Evolutionary conservation across 768 basidiomycete genomes (phyloP), one percentile per base, ranked within the genome.

Genomic region (Strobilomyces confusus): DNA sequence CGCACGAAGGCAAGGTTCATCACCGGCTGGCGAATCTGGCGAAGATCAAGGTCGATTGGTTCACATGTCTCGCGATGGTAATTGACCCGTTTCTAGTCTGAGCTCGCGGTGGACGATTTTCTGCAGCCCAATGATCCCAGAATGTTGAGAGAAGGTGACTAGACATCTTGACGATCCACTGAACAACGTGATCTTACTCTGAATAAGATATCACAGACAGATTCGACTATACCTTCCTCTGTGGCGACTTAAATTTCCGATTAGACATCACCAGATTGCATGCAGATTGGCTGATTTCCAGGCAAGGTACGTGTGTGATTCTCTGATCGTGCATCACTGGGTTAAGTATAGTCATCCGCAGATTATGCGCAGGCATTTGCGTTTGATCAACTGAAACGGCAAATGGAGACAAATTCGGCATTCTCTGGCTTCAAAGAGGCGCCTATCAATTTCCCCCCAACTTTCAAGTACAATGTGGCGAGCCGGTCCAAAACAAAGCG

Each of bases 221-320:
- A 59, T 97, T 94, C 62, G 95, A 98, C 66, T 86, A 86, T 55
- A 82, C 88, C 0, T 97, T 95, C 67, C 77, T 95, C 41, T 90
- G 83, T 60, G 95, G 94, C 4, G 95, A 97, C 67, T 80, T 94
- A 44, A 98, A 95, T 69, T 97, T 97, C 64, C 80, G 95, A 32
- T 72, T 97, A 45, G 86, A 95, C 58, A 82, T 97, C 42, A 87
- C 93, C 7, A 80, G 95, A 17, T 71, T 95, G 13, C 95, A 98
- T 64, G 94, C 94, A 5, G 95, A 98, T 69, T 97, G 94, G 93
- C 74, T 98, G 4, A 84, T 95, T 54, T 82, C 89, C 23, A 81
- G 83, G 33, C 84, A 85, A 75, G 89, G 89, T 89, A 57, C 36
- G 70, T 56, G 9, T 48, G 9, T 32, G 32, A 42, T 49, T 29